Evolutionary conservation across 2,329 filamentous ascomycete species (phyloP), one percentile per base, ranked within the genome.

Genomic region (Exophiala sideris): DNA sequence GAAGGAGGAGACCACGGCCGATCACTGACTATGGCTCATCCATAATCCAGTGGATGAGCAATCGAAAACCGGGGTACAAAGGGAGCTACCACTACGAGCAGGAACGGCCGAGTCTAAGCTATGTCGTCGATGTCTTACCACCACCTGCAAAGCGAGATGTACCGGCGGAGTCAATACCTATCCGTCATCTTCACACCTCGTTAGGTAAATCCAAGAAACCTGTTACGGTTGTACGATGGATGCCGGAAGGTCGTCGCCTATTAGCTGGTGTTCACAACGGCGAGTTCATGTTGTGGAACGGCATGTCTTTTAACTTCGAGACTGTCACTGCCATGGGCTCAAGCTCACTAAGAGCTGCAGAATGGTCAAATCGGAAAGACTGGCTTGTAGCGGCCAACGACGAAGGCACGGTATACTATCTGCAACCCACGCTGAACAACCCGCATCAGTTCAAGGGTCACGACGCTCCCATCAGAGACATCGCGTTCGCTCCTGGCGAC

Each of bases 341-440:
- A 72, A 85, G 86, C 51, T 88, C 89, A 35, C 91, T 96, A 61
- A 83, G 90, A 63, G 86, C 88, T 8, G 79, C 91, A 42, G 84
- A 85, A 61, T 99, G 96, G 76, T 95, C 94, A 2, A 89, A 97
- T 72, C 95, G 88, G 65, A 89, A 96, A 68, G 94, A 99, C 73
- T 99, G 94, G 92, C 79, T 99, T 10, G 83, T 99, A 50, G 97
- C 94, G 6, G 91, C 89, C 49, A 94, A 97, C 68, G 91, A 97
- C 70, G 91, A 94, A 64, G 94, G 94, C 52, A 82, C 94, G 59
- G 87, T 99, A 73, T 97, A 97, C 75, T 99, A 99, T 74, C 97
- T 92, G 89, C 91, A 96, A 71, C 90, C 92, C 32, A 99, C 97
- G 70, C 96, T 99, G 76, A 97, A 99, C 79, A 96, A 97, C 66